Evolutionary conservation across 768 basidiomycete genomes (phyloP).

Genomic region (Boletus pseudopeckii): DNA sequence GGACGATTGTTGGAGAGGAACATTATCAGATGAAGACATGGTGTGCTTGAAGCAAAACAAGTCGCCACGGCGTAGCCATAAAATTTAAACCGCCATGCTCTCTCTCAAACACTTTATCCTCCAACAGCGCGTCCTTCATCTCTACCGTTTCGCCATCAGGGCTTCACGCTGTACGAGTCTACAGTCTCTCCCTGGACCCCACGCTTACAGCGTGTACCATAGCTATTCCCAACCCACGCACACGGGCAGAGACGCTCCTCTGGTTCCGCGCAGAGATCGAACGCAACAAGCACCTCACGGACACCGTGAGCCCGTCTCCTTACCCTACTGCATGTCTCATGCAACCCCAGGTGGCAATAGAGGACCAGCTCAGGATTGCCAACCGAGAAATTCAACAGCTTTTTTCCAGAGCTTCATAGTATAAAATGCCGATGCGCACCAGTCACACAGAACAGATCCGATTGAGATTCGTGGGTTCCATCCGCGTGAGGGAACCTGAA

Average conservation of each 20-base stretch:
- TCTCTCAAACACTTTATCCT: constrained; percentile 36
- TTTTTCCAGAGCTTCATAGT: constrained; percentile 32
- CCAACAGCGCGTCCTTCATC: constrained; percentile 51
- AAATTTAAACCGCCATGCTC: constrained; percentile 7
- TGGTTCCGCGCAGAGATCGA: constrained; percentile 79
- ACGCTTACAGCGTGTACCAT: constrained; percentile 6
- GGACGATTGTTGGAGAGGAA: constrained; percentile 8
- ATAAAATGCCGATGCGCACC: neutral
- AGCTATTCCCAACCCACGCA: constrained; percentile 62
- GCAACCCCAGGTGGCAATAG: constrained; percentile 38
- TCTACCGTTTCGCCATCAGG: constrained; percentile 69
- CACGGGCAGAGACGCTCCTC: constrained; percentile 60
- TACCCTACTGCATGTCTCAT: constrained; percentile 9
- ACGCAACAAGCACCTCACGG: constrained; percentile 52
- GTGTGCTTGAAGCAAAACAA: constrained; percentile 10
- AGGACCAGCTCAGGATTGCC: constrained; percentile 53
- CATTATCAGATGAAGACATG: constrained; percentile 34
- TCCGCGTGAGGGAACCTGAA: neutral
- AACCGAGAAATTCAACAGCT: constrained; percentile 61
- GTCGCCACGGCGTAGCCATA: too few relatives aligned
- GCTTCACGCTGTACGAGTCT: constrained; percentile 57
- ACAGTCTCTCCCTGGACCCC: neutral
- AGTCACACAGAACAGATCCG: neutral
- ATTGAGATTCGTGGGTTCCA: neutral
- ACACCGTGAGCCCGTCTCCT: constrained; percentile 42